Percentiles rank a stretch among this genome's conserved stretches.
Evolutionary conservation across 495 filamentous ascomycete genomes (phyloP).

Genomic region (Cercophora sp.): DNA sequence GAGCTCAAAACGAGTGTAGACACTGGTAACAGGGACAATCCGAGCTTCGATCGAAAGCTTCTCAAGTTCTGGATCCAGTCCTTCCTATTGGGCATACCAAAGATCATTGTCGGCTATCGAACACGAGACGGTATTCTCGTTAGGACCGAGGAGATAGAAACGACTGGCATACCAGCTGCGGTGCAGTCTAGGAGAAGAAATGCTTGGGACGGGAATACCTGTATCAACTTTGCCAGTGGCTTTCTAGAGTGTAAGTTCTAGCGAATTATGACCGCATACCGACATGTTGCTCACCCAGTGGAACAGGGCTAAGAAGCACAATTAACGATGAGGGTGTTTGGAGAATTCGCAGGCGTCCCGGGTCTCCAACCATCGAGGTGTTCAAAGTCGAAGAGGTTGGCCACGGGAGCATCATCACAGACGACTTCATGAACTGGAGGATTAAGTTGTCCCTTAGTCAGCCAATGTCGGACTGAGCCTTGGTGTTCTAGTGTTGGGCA

Average conservation of each 20-base stretch:
- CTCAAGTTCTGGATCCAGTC: slow-evolving; percentile 96
- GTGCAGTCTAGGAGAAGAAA: slow-evolving; percentile 60
- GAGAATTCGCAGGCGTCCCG: slow-evolving; percentile 64
- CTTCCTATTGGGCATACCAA: slow-evolving; percentile 87
- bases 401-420: slow-evolving; percentile 70
- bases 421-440: slow-evolving; percentile 73
- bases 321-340: slow-evolving; percentile 74
- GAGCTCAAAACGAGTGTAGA: slow-evolving; percentile 89
- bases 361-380: slow-evolving; percentile 60
- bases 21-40: slow-evolving; percentile 57
- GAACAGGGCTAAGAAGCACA: slow-evolving; percentile 60
- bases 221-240: slow-evolving; percentile 77
- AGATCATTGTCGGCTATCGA: slow-evolving; percentile 87
- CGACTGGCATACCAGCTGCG: slow-evolving; percentile 65
- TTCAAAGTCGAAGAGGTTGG: slow-evolving; percentile 68
- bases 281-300: no score
- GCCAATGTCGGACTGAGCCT: background rate
- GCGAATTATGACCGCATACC: no score
- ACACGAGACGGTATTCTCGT: slow-evolving; percentile 66
- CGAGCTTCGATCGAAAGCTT: slow-evolving; percentile 82
- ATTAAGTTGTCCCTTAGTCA: slow-evolving; percentile 39
- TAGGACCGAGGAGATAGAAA: slow-evolving; percentile 71
- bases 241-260: slow-evolving; percentile 66
- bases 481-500: no score
- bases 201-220: slow-evolving; percentile 83